A percentile compares a stretch with the other conserved stretches of the same genome.
Conservation (phyloP, 345 rosid species). For the Camelina neglecta region DNA sequence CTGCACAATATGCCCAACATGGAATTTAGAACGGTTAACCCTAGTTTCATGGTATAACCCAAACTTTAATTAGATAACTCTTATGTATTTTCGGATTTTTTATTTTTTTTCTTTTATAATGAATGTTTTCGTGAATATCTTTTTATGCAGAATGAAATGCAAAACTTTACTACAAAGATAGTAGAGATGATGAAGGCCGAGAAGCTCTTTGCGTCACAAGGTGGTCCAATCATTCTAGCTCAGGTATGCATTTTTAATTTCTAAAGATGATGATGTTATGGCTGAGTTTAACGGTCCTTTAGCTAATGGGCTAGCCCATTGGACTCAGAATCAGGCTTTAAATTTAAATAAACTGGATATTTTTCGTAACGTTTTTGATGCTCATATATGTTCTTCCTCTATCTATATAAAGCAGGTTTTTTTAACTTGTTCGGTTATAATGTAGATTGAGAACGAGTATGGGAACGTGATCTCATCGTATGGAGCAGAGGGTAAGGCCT, state of each 20-base stretch:
- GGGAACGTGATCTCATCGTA: slow-evolving; percentile 62
- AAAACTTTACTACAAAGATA: slow-evolving; percentile 65
- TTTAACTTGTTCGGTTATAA: not conserved
- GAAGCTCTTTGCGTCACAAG: slow-evolving; percentile 75
- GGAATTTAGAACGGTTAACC: slow-evolving; percentile 48
- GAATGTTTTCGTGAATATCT: not conserved
- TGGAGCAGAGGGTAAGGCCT: slow-evolving; percentile 63
- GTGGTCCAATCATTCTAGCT: slow-evolving; percentile 77
- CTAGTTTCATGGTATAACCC: slow-evolving; percentile 50
- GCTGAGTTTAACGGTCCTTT: not conserved
- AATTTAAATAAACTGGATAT: no score
- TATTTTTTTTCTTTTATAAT: not conserved
- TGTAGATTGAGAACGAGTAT: slow-evolving; percentile 81
- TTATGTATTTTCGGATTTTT: not conserved
- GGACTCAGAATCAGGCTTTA: not conserved
- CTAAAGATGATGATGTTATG: not conserved
- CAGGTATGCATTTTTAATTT: slow-evolving; percentile 48
- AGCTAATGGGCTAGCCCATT: not conserved
- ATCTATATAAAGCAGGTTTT: no score
- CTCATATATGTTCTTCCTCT: not conserved
- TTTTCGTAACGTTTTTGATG: not conserved
- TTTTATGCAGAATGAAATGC: slow-evolving; percentile 61
- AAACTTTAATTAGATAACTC: not conserved
- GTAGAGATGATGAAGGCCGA: slow-evolving; percentile 66
- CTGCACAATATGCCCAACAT: slow-evolving; percentile 48